Conservation (phyloP, 768 basidiomycete genomes). For the Boletus barrowsii region DNA sequence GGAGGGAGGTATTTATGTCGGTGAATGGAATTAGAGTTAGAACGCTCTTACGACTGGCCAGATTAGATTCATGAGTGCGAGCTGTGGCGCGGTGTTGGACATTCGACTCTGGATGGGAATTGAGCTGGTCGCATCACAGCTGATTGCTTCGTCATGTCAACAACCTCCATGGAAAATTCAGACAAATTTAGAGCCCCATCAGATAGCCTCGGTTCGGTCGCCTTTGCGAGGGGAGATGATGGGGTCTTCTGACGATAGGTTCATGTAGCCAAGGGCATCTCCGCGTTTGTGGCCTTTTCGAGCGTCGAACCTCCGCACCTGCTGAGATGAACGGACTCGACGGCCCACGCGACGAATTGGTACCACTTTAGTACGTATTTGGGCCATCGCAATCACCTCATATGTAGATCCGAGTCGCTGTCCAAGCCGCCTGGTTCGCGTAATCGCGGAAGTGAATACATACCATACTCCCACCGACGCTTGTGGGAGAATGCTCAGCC, state of each 20-base stretch:
- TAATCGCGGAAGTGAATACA: conserved; percentile 30
- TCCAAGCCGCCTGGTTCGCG: conserved; percentile 14
- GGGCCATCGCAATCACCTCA: conserved; percentile 12
- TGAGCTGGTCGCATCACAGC: not conserved
- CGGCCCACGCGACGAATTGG: conserved; percentile 18
- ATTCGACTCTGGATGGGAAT: no score
- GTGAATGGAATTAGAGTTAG: conserved; percentile 32
- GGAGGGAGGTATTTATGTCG: conserved; percentile 32
- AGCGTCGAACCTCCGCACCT: conserved; percentile 30
- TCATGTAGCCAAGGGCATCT: conserved; percentile 23
- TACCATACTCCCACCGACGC: not conserved
- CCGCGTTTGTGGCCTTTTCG: conserved; percentile 24
- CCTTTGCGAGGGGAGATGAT: conserved; percentile 16
- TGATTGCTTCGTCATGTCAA: conserved; percentile 23
- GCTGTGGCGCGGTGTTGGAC: no score
- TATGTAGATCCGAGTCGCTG: conserved; percentile 20
- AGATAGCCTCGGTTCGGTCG: conserved; percentile 1
- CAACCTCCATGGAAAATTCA: conserved; percentile 10
- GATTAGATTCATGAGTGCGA: conserved; percentile 26
- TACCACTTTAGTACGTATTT: conserved; percentile 16
- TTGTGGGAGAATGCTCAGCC: conserved; percentile 4
- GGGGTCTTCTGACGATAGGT: conserved; percentile 15
- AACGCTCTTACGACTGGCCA: conserved; percentile 16
- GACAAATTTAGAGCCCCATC: conserved; percentile 12
- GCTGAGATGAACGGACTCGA: conserved; percentile 26